Conservation (phyloP, 257 asterid genomes). For the Solanum bulbocastanum region DNA sequence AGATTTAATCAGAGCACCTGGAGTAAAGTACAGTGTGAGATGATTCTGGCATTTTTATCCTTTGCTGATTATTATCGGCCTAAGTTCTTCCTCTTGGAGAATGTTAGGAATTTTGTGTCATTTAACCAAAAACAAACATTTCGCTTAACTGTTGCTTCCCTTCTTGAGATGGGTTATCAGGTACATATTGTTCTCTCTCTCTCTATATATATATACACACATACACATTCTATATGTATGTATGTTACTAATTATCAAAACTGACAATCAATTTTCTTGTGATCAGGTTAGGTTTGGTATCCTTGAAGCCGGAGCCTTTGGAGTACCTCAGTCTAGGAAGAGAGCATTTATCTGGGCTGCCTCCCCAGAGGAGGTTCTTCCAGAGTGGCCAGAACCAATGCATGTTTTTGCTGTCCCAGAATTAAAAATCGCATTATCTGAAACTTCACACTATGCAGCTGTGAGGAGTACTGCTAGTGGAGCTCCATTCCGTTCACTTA, state of each 20-base stretch:
- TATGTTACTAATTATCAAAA: background rate
- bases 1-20: constrained; percentile 85
- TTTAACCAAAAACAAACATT: constrained; percentile 97
- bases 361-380: constrained; percentile 78
- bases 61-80: constrained; percentile 95
- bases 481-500: constrained; percentile 89
- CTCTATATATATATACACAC: background rate
- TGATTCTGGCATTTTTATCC: constrained; percentile 88
- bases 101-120: constrained; percentile 86
- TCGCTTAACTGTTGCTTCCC: constrained; percentile 79
- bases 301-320: constrained; percentile 95
- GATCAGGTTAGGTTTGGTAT: constrained; percentile 78
- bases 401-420: constrained; percentile 88
- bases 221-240: background rate
- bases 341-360: constrained; percentile 99
- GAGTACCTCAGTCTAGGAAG: constrained; percentile 93
- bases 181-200: constrained; percentile 16
- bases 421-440: constrained; percentile 53
- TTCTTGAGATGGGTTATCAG: constrained; percentile 98
- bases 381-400: constrained; percentile 99
- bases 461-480: constrained; percentile 78
- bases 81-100: constrained; percentile 83
- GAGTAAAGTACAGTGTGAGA: constrained; percentile 98
- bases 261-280: constrained; percentile 1
- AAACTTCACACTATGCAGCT: constrained; percentile 56